Evolutionary conservation across 257 asterid species (phyloP).

Genomic region (Fraxinus excelsior): DNA sequence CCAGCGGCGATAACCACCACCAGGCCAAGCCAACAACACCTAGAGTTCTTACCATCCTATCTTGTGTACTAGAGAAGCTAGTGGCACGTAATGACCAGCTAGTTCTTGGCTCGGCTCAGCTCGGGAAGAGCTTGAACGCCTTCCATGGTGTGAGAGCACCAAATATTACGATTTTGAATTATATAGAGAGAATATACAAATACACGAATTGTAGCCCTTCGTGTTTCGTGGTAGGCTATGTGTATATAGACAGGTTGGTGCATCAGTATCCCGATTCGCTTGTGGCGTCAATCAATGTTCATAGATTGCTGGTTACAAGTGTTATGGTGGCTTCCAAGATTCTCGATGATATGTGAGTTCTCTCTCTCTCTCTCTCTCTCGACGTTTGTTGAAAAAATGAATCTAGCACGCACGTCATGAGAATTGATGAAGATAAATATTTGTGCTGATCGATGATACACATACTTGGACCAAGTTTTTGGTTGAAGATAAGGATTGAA

Average conservation of each 20-base stretch:
- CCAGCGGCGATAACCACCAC: conserved; percentile 40
- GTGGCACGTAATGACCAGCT: conserved; percentile 70
- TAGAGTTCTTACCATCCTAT: conserved; percentile 63
- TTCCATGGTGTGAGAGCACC: conserved; percentile 77
- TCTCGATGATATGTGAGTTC: conserved; percentile 78
- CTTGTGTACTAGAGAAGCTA: conserved; percentile 68
- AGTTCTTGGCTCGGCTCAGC: background rate
- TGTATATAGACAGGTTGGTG: conserved; percentile 70
- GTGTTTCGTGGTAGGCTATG: conserved; percentile 82
- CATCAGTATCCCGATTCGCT: conserved; percentile 76
- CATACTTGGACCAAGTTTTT: too few relatives aligned
- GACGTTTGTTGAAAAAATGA: background rate
- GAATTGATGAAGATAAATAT: too few relatives aligned
- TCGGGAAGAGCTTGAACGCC: conserved; percentile 48
- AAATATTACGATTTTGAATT: conserved; percentile 62
- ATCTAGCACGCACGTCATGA: background rate
- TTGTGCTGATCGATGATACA: too few relatives aligned
- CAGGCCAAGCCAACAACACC: conserved; percentile 57
- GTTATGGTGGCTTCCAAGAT: conserved; percentile 92
- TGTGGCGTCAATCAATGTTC: conserved; percentile 76
- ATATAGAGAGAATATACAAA: conserved; percentile 80
- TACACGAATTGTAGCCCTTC: conserved; percentile 83
- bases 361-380: background rate
- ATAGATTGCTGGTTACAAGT: conserved; percentile 66
- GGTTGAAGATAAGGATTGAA: too few relatives aligned